Conservation (phyloP, 495 filamentous ascomycete genomes). For the Penicillium herquei region DNA sequence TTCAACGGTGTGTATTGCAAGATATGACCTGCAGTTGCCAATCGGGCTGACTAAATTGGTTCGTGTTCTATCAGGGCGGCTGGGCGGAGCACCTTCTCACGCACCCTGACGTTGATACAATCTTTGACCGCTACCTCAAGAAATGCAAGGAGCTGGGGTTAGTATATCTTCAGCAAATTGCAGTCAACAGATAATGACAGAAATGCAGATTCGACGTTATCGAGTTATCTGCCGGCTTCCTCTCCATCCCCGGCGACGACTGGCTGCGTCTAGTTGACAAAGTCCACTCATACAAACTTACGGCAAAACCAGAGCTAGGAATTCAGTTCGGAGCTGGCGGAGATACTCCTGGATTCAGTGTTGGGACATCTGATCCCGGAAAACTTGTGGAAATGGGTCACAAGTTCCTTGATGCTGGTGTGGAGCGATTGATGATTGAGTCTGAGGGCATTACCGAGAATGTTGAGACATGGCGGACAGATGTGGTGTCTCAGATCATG, state of each 20-base stretch:
- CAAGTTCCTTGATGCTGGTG: constrained; percentile 53
- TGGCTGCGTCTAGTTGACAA: constrained; percentile 56
- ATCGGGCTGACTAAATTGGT: not conserved
- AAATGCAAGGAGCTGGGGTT: constrained; percentile 53
- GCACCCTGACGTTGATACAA: constrained; percentile 38
- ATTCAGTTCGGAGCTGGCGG: constrained; percentile 62
- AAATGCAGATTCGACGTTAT: constrained; percentile 51
- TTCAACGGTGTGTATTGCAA: constrained; percentile 39
- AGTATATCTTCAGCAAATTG: not conserved
- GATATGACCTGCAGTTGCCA: not conserved
- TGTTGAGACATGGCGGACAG: constrained; percentile 54
- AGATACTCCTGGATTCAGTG: constrained; percentile 48
- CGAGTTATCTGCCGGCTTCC: constrained; percentile 54
- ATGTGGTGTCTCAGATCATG: constrained; percentile 55
- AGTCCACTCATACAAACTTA: constrained; percentile 50
- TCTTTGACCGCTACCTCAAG: constrained; percentile 51
- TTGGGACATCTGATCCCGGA: constrained; percentile 52
- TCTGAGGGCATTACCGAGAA: constrained; percentile 64
- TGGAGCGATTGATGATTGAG: constrained; percentile 61
- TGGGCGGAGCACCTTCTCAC: constrained; percentile 58
- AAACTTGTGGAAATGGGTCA: constrained; percentile 51
- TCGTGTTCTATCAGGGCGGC: constrained; percentile 35
- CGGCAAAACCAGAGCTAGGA: constrained; percentile 58
- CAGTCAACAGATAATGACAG: not conserved
- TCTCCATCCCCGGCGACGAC: constrained; percentile 54